Evolutionary conservation across 768 basidiomycete species (phyloP), one percentile per base, ranked within the genome.

Genomic region (Tulasnella sp.): DNA sequence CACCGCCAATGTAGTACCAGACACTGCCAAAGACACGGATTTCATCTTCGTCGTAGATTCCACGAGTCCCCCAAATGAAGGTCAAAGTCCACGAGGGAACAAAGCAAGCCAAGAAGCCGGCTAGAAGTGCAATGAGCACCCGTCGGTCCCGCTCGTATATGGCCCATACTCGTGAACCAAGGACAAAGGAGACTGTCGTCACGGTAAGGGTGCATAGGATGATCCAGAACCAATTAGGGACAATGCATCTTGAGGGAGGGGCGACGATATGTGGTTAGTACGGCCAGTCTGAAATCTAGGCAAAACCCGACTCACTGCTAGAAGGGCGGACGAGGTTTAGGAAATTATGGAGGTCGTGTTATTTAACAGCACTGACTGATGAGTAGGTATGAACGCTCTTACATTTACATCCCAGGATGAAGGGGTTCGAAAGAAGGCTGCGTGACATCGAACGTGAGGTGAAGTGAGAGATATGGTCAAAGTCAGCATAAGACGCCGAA

Each of bases 61-160:
- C 55, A 29, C n/a, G 23, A 15, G 9, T 29, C 23, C 61, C 71
- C 1, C 39, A 7, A 35, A 72, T 2, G 71, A 72, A 67, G 6
- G 61, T 46, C 9, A 72, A 40, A 26, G 37, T 40, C 39, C 37
- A 72, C n/a, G 71, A 42, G 5, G 71, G 71, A 37, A 72, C 39
- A 23, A 72, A 72, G 71, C 71, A 72, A 46, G 44, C 44, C 39
- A 46, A 26, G 71, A 72, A 72, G 13, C 39, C 29, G 15, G 37
- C 44, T 13, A 72, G 1, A 11, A 72, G 20, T 23, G 16, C 44
- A 46, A 40, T 0, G 13, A 72, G 71, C 13, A 42, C 71, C n/a
- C n/a, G 37, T 15, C 71, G 71, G 26, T 46, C 44, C 6, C 71
- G 71, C 42, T 72, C 71, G 71, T 72, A 72, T 5, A 72, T 42